Evolutionary conservation across 2,329 filamentous ascomycete species (phyloP).

Genomic region (Trichoderma hamatum): DNA sequence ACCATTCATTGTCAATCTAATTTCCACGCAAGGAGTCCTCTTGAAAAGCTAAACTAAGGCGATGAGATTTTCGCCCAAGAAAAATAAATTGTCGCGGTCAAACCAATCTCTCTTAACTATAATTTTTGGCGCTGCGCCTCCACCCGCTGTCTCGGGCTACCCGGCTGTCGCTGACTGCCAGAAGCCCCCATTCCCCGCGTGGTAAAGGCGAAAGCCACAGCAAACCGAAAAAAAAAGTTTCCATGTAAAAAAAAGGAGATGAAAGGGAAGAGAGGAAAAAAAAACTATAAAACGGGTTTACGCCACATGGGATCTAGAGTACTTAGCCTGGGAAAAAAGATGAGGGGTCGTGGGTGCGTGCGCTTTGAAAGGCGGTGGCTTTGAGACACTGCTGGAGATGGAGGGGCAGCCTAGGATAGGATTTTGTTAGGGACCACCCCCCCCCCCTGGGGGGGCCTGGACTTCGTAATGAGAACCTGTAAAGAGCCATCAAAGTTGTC

Average conservation of each 20-base stretch:
- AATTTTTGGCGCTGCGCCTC: neutral
- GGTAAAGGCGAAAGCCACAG: neutral
- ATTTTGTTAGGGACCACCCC: neutral
- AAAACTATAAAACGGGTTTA: constrained; percentile 4
- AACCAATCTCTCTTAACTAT: neutral
- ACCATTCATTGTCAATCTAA: constrained; percentile 9
- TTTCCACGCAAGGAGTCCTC: neutral
- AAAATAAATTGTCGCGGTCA: neutral
- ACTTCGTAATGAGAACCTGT: neutral
- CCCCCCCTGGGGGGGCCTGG: too few relatives aligned
- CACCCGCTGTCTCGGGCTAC: constrained; percentile 12
- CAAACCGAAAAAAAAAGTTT: neutral
- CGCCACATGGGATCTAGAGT: constrained; percentile 15
- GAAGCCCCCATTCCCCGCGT: neutral
- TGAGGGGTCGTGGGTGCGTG: neutral
- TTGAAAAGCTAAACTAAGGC: neutral
- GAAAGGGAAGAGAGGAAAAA: neutral
- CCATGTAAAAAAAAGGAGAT: neutral
- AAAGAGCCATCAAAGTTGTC: neutral
- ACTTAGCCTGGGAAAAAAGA: neutral
- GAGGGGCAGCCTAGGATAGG: neutral
- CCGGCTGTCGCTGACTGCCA: constrained; percentile 14
- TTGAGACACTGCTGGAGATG: constrained; percentile 5
- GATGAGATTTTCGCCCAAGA: neutral
- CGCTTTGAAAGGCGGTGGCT: constrained; percentile 8